phyloP scores from a whole-genome alignment of 345 rosid species.

The Physaria fendleri region DNA sequence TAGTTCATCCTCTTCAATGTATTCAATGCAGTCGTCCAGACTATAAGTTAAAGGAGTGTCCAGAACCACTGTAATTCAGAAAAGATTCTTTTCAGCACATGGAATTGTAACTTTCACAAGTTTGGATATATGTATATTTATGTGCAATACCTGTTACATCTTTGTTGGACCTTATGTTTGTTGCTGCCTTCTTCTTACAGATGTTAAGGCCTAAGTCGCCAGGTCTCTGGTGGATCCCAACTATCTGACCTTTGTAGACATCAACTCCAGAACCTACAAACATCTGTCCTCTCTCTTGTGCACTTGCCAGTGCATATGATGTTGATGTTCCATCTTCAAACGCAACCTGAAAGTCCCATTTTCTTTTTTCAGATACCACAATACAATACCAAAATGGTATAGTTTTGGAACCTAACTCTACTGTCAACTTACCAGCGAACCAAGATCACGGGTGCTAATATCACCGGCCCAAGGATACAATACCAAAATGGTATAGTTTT shows the following conservation, averaged over 20 bases:
- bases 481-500: too few relatives aligned
- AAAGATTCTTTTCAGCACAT: background rate
- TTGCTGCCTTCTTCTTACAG: slow-evolving; percentile 95
- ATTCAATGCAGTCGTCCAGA: slow-evolving; percentile 92
- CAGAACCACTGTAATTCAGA: slow-evolving; percentile 59
- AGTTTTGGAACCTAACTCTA: slow-evolving; percentile 10
- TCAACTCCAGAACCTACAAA: slow-evolving; percentile 77
- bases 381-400: background rate
- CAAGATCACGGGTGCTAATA: slow-evolving; percentile 74
- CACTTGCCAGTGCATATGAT: slow-evolving; percentile 77
- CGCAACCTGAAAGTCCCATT: slow-evolving; percentile 62
- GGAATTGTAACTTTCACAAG: background rate
- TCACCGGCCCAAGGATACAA: slow-evolving; percentile 98
- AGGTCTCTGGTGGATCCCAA: slow-evolving; percentile 89
- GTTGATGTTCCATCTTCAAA: slow-evolving; percentile 82
- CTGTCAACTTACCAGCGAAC: slow-evolving; percentile 74
- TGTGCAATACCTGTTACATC: slow-evolving; percentile 58
- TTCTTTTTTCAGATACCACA: slow-evolving; percentile 3
- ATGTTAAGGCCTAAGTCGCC: slow-evolving; percentile 84
- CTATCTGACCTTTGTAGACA: slow-evolving; percentile 87
- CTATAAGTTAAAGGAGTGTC: slow-evolving; percentile 87
- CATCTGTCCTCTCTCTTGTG: slow-evolving; percentile 94
- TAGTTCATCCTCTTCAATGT: slow-evolving; percentile 92
- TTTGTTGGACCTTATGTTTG: slow-evolving; percentile 87
- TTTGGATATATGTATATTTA: background rate